phyloP scores from a whole-genome alignment of 495 filamentous ascomycete species.

The Extremus antarcticus region DNA sequence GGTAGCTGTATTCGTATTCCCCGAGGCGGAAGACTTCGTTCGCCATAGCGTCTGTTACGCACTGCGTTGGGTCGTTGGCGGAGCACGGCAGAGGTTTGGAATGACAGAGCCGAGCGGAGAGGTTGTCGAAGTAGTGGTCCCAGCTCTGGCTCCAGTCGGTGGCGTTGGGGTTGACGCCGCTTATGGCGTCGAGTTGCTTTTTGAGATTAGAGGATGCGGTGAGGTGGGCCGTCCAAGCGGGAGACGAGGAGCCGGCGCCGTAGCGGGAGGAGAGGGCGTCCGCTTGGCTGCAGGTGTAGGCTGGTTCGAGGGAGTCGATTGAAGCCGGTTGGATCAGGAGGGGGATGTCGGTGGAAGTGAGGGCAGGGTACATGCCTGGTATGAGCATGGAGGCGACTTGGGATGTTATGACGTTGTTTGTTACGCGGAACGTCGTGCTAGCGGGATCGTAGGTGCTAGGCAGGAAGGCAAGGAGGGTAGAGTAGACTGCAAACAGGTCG shows the following conservation, averaged over 20 bases:
- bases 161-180: slow-evolving; percentile 43
- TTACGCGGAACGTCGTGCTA: slow-evolving; percentile 48
- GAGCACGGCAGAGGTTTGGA: slow-evolving; percentile 51
- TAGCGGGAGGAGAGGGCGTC: slow-evolving; percentile 37
- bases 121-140: slow-evolving; percentile 67
- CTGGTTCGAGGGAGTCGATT: slow-evolving; percentile 54
- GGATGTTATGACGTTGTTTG: slow-evolving; percentile 59
- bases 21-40: slow-evolving; percentile 56
- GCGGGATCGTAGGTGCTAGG: slow-evolving; percentile 34
- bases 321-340: slow-evolving; percentile 40
- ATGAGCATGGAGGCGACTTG: slow-evolving; percentile 58
- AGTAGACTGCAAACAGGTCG: slow-evolving; percentile 55
- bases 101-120: slow-evolving; percentile 59
- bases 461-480: slow-evolving; percentile 47
- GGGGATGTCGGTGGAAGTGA: slow-evolving; percentile 22
- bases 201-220: slow-evolving; percentile 41
- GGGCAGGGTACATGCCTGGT: slow-evolving; percentile 44
- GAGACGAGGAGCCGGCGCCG: slow-evolving; percentile 33
- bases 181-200: slow-evolving; percentile 44
- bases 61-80: slow-evolving; percentile 36
- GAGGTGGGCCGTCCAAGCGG: slow-evolving; percentile 48
- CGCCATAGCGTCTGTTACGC: slow-evolving; percentile 45
- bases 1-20: slow-evolving; percentile 58
- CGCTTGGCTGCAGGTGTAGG: slow-evolving; percentile 46
- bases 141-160: slow-evolving; percentile 49